Evolutionary conservation across 345 rosid genomes (phyloP), one percentile per base, ranked within the genome.

Genomic region (Draba incana): DNA sequence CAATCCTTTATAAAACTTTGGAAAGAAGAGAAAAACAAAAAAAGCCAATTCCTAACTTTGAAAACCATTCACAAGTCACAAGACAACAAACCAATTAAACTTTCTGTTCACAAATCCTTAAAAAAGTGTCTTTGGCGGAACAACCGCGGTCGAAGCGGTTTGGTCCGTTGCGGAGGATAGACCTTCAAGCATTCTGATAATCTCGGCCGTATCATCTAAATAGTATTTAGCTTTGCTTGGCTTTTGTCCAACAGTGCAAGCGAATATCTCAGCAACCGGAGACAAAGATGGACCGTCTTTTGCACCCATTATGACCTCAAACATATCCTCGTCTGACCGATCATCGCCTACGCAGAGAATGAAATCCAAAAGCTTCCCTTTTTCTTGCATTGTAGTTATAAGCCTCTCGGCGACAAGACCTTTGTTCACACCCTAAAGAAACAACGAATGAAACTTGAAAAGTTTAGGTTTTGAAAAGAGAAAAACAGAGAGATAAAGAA

Each of bases 171-270:
- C 81, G 24, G 76, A 45, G 39, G 85, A 84, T 37, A 92, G 80
- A 44, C 79, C 90, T 13, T 84, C 88, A 66, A 92, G 76, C 93
- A 88, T 85, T 80, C 85, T 84, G 71, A 85, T 58, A 15, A 92
- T 88, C 79, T 88, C 97, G 0, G 79, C 65, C 0, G 93, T 85
- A 74, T 90, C 98, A 66, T 90, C 98, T 64, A 90, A 76, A 68
- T 89, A 92, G 84, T 92, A 92, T 75, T 88, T 92, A 63, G 97
- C 98, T 74, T 88, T 90, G 84, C 97, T 92, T 10, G 93, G 96
- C 66, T 88, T 92, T 79, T 83, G 96, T 24, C 98, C 97, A 13
- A 90, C 98, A 0, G 97, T 88, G 80, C 98, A 92, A 12, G 97
- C 88, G 62, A 92, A 92, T 8, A 92, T 88, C 77, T 92, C 96